Evolutionary conservation across 2,329 filamentous ascomycete species (phyloP).

Genomic region (Ophiobolus disseminans): DNA sequence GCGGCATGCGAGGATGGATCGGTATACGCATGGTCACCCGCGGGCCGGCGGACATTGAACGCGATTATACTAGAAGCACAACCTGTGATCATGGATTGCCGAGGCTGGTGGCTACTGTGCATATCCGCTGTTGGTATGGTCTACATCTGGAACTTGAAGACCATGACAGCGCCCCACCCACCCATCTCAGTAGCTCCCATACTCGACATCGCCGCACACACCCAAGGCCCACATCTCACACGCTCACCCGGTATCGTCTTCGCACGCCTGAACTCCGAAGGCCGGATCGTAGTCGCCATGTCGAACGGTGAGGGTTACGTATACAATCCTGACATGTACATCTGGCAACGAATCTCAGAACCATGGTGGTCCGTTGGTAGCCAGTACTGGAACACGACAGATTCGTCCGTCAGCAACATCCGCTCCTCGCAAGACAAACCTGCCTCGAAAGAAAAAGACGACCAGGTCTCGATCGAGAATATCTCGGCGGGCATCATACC

Average conservation of each 20-base stretch:
- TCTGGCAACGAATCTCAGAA: conserved; percentile 95
- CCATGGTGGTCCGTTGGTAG: conserved; percentile 98
- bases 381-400: conserved; percentile 98
- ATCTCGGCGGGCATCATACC: conserved; percentile 93
- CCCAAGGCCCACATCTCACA: conserved; percentile 79
- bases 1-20: conserved; percentile 93
- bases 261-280: conserved; percentile 86
- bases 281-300: conserved; percentile 85
- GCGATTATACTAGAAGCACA: conserved; percentile 89
- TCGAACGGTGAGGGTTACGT: conserved; percentile 94
- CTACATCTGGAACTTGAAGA: conserved; percentile 92
- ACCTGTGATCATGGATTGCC: conserved; percentile 89
- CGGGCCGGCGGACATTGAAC: conserved; percentile 83
- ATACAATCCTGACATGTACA: conserved; percentile 84
- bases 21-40: conserved; percentile 89
- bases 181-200: conserved; percentile 88
- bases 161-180: conserved; percentile 82
- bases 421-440: conserved; percentile 63
- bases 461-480: conserved; percentile 61
- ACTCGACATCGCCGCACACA: conserved; percentile 82
- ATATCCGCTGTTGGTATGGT: conserved; percentile 88
- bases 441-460: conserved; percentile 49
- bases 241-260: conserved; percentile 85
- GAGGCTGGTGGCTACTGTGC: conserved; percentile 87
- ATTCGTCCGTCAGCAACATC: conserved; percentile 83